Percentiles rank a stretch among this genome's conserved stretches.
Conservation (phyloP, 2,329 filamentous ascomycete species). For the Microdochium paspali region DNA sequence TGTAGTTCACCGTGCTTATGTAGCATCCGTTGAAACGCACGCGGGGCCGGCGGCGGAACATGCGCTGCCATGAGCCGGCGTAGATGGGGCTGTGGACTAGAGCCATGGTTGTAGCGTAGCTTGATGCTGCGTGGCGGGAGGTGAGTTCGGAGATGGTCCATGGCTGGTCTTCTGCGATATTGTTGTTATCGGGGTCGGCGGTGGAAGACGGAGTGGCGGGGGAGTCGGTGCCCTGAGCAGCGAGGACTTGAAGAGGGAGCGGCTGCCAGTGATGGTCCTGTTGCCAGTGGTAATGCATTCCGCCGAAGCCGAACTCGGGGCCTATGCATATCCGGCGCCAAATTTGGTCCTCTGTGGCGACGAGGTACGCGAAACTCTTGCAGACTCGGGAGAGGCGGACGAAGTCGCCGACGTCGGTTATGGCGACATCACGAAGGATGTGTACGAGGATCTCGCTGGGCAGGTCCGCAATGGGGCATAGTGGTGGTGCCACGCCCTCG, state of each 20-base stretch:
- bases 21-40: slow-evolving; percentile 94
- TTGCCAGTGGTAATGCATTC: slow-evolving; percentile 75
- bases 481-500: slow-evolving; percentile 61
- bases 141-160: slow-evolving; percentile 27
- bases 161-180: slow-evolving; percentile 17
- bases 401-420: slow-evolving; percentile 68
- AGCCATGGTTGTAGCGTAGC: slow-evolving; percentile 27
- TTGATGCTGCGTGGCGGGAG: slow-evolving; percentile 20
- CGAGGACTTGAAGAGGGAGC: slow-evolving; percentile 18
- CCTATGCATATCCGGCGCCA: slow-evolving; percentile 73
- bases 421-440: slow-evolving; percentile 63
- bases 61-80: slow-evolving; percentile 46
- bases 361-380: slow-evolving; percentile 77
- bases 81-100: slow-evolving; percentile 33
- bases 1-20: slow-evolving; percentile 94
- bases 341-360: slow-evolving; percentile 73
- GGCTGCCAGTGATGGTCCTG: slow-evolving; percentile 50
- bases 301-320: slow-evolving; percentile 64
- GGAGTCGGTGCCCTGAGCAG: slow-evolving; percentile 4
- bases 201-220: slow-evolving; percentile 8
- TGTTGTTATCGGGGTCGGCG: slow-evolving; percentile 12
- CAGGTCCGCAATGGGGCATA: slow-evolving; percentile 69
- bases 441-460: slow-evolving; percentile 81
- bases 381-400: slow-evolving; percentile 71
- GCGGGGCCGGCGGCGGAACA: slow-evolving; percentile 76